Conservation (phyloP, 495 filamentous ascomycete species). For the Penicillium simplicissimum region DNA sequence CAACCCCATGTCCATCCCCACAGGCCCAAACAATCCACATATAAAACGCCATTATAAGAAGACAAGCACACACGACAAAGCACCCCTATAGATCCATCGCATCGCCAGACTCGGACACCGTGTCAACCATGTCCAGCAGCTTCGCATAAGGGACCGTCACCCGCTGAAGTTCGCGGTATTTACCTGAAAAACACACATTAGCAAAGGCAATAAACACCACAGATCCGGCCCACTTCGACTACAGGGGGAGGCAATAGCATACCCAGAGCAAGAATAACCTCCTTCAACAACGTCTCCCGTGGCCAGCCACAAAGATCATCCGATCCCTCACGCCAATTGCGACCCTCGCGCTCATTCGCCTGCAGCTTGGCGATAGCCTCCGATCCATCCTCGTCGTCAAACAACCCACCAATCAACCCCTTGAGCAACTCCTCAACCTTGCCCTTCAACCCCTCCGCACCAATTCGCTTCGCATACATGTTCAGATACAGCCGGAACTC, state of each 20-base stretch:
- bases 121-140: slow-evolving; percentile 62
- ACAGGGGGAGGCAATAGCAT: slow-evolving; percentile 38
- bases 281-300: slow-evolving; percentile 78
- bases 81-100: slow-evolving; percentile 52
- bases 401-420: slow-evolving; percentile 71
- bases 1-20: slow-evolving; percentile 3
- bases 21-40: slow-evolving; percentile 10
- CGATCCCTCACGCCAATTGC: slow-evolving; percentile 51
- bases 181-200: slow-evolving; percentile 60
- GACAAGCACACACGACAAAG: slow-evolving; percentile 5
- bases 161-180: slow-evolving; percentile 88
- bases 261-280: slow-evolving; percentile 91
- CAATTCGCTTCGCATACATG: slow-evolving; percentile 96
- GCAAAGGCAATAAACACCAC: slow-evolving; percentile 9
- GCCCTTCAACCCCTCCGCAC: slow-evolving; percentile 77
- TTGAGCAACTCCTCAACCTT: slow-evolving; percentile 93
- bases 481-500: slow-evolving; percentile 89
- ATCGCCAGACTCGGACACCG: slow-evolving; percentile 45
- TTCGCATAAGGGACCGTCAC: slow-evolving; percentile 89
- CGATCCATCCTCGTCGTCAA: slow-evolving; percentile 50
- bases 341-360: slow-evolving; percentile 60
- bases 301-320: slow-evolving; percentile 82
- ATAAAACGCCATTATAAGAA: slow-evolving; percentile 18
- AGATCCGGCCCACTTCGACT: not conserved
- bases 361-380: slow-evolving; percentile 47